phyloP scores from a whole-genome alignment of 306 rosid genomes.

The Ochetophila trinervis region DNA sequence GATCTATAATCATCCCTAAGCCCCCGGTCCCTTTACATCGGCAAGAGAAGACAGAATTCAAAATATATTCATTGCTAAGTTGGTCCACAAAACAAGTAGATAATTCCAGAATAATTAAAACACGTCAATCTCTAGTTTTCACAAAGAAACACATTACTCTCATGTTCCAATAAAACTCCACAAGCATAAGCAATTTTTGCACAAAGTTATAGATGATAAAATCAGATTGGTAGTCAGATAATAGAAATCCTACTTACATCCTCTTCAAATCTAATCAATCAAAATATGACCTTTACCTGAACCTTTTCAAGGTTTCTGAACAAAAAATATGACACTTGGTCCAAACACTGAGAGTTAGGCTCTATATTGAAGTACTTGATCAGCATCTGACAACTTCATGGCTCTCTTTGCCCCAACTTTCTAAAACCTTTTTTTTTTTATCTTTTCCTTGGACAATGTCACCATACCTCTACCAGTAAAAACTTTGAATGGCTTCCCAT shows the following conservation, averaged over 20 bases:
- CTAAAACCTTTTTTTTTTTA: conserved; percentile 70
- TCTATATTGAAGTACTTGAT: conserved; percentile 66
- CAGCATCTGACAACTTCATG: conserved; percentile 91
- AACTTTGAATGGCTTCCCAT: conserved; percentile 77
- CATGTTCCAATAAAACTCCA: conserved; percentile 14
- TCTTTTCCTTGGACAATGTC: conserved; percentile 88
- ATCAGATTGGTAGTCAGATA: conserved; percentile 19
- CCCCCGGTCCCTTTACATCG: conserved; percentile 53
- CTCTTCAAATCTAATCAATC: conserved; percentile 63
- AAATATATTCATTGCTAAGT: conserved; percentile 1
- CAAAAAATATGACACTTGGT: conserved; percentile 69
- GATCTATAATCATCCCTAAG: conserved; percentile 54
- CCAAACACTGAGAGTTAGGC: conserved; percentile 81
- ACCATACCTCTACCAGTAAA: conserved; percentile 76
- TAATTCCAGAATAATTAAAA: not conserved
- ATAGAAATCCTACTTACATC: conserved; percentile 42
- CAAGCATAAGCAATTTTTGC: conserved; percentile 18
- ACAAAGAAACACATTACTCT: conserved; percentile 18
- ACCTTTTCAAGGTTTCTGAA: conserved; percentile 83
- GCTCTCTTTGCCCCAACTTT: conserved; percentile 97
- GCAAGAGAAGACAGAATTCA: not conserved
- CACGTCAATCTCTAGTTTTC: conserved; percentile 12
- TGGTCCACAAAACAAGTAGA: conserved; percentile 2
- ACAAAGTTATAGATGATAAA: conserved; percentile 22
- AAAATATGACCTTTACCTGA: conserved; percentile 86